Base-by-base conservation (phyloP, 768 basidiomycete species). In the Termitomyces sp. region DNA sequence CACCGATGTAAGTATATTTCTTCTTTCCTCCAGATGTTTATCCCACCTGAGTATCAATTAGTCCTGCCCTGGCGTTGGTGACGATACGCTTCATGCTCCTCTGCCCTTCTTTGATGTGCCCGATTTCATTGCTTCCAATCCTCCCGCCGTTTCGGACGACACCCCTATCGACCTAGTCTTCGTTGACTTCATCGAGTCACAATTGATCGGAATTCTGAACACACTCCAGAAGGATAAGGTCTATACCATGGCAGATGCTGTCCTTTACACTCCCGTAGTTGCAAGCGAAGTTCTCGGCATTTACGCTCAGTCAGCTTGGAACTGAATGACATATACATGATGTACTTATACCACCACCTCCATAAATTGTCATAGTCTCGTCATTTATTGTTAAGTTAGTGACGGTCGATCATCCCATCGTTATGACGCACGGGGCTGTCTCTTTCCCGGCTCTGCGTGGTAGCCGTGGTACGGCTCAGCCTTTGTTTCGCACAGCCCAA, bases 31-130 rank as follows among this genome's bases (percentile, higher is more conserved):
- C 5, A 12, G 11, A 20, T 22, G 1, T 32, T 44, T 7, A 45
- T 42, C 53, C 9, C 15, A 33, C 49, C 24, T 33, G 45, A 20
- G n/a, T n/a, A 5, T 24, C 1, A 36, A n/a, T 24, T 6, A 86
- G 89, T 75, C 83, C 2, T 92, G 92, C 70, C 87, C 90, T 1
- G 90, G 87, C 2, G 74, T 84, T 12, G 92, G 92, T 2, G 92
- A 94, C 70, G 92, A 94, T 66, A 84, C 80, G 4, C 71, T 75
- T 0, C 92, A 94, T 70, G 66, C 75, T 2, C 84, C 90, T 3
- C 70, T 90, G 54, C 82, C 88, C 6, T 84, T 81, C 72, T 83
- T 81, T 71, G 58, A 71, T 8, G 66, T 74, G 2, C 89, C 88
- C 0, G 78, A 81, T 67, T 92, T 86, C 69, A 80, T 92, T 59